Base-by-base conservation (phyloP, 108 stramenopile species). In the Nitzschia inconspicua region DNA sequence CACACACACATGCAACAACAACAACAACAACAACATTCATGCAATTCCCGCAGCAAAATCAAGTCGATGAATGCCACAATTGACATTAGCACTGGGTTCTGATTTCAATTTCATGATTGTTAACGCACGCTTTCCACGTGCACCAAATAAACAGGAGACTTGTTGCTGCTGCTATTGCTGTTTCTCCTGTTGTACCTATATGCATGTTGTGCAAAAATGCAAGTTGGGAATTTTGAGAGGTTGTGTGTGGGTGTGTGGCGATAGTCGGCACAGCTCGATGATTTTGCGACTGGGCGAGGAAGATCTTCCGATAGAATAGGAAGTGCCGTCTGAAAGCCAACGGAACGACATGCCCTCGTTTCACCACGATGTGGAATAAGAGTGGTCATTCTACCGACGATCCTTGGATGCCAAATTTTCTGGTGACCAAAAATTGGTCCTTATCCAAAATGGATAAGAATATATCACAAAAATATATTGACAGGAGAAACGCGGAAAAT, bases 251-350 rank as follows among this genome's bases (percentile, higher is more conserved):
- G n/a, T n/a, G n/a, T n/a, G n/a, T n/a, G n/a, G n/a, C n/a, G n/a
- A n/a, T n/a, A n/a, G n/a, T n/a, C n/a, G n/a, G n/a, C n/a, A n/a
- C 54, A 11, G 14, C 23, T 4, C 54, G 35, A 37, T 55, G 9
- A 35, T 37, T 5, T 36, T 37, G 31, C 35, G 14, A 26, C 14
- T 11, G 47, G 60, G 49, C 60, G 34, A 48, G 30, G 60, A 61
- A 48, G 60, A 61, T 61, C 60, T 48, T 48, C 47, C 60, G 47
- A 20, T n/a, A n/a, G n/a, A 44, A 35, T 48, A 61, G 60, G 60
- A 61, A 61, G 60, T 61, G 60, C 60, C 60, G 60, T 61, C 60
- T 61, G 60, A 61, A 61, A 44, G 18, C 34, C 37, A 13, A 35
- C 28, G 46, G 22, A 7, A 26, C 7, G 4, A 40, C 3, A 6